phyloP scores from a whole-genome alignment of 2,329 filamentous ascomycete genomes.

The Coniochaeta sp. region DNA sequence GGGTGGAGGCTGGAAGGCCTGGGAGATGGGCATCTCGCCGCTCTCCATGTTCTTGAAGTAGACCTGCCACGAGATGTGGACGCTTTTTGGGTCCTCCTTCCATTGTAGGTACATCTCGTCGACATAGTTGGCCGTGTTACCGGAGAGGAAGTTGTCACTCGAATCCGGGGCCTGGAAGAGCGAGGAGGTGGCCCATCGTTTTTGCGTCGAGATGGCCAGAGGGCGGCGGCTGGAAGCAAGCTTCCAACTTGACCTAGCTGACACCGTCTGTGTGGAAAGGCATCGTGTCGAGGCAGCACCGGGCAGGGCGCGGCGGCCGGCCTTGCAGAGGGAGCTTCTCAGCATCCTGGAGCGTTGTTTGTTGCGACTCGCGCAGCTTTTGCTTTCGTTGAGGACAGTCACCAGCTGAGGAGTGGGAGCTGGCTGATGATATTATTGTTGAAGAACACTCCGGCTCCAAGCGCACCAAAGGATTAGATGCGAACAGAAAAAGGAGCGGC shows the following conservation, averaged over 20 bases:
- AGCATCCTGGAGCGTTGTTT: slow-evolving; percentile 50
- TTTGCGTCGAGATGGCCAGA: slow-evolving; percentile 42
- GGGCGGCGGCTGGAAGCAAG: slow-evolving; percentile 41
- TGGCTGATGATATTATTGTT: not conserved
- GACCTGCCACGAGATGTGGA: slow-evolving; percentile 97
- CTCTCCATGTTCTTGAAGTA: slow-evolving; percentile 99
- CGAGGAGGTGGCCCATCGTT: slow-evolving; percentile 45
- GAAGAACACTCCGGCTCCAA: not conserved
- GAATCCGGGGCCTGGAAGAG: slow-evolving; percentile 59
- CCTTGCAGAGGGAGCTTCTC: slow-evolving; percentile 60
- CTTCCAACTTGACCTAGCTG: slow-evolving; percentile 33
- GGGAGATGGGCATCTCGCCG: slow-evolving; percentile 94
- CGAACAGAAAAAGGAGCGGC: slow-evolving; percentile 5
- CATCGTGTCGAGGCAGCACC: slow-evolving; percentile 24
- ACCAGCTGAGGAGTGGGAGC: not conserved
- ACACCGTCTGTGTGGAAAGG: slow-evolving; percentile 31
- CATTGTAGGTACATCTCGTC: slow-evolving; percentile 99
- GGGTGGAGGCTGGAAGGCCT: slow-evolving; percentile 93
- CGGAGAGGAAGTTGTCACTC: slow-evolving; percentile 93
- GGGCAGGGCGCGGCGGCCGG: slow-evolving; percentile 50
- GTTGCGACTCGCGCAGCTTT: slow-evolving; percentile 2
- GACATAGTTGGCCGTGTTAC: slow-evolving; percentile 97
- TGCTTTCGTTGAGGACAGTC: not conserved
- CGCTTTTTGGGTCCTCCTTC: slow-evolving; percentile 87
- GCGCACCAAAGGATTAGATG: not conserved